phyloP scores from a whole-genome alignment of 139 green algal species.

The Protoeuglena noctilucae region DNA sequence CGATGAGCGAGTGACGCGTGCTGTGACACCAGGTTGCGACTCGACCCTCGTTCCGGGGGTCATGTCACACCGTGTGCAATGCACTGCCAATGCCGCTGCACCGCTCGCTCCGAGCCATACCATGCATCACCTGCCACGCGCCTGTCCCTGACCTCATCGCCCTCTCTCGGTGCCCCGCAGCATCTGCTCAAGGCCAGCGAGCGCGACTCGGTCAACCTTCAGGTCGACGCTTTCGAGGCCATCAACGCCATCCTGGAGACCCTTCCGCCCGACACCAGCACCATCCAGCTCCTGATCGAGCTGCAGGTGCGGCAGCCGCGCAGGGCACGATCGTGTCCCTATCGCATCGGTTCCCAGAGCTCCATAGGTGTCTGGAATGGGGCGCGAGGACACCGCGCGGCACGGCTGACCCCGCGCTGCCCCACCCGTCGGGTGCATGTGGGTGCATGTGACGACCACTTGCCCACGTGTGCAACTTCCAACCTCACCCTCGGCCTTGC shows the following conservation, averaged over 20 bases:
- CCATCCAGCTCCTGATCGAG: constrained; percentile 30
- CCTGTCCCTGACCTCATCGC: background rate
- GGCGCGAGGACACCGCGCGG: too few species aligned
- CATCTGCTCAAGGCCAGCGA: background rate
- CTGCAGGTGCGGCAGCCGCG: constrained; percentile 8
- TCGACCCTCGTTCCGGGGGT: background rate
- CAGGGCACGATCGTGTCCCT: too few species aligned
- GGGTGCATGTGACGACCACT: too few species aligned
- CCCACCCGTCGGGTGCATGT: too few species aligned
- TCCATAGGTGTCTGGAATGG: too few species aligned
- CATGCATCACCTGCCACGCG: background rate
- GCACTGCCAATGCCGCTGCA: too few species aligned
- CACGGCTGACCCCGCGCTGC: too few species aligned
- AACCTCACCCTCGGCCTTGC: too few species aligned
- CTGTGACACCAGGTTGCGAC: background rate
- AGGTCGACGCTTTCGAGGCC: constrained; percentile 71
- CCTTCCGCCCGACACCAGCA: constrained; percentile 52
- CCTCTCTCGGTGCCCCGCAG: background rate
- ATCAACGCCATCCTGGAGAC: constrained; percentile 83
- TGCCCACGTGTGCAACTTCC: too few species aligned
- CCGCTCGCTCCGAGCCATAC: background rate
- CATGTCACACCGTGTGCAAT: background rate
- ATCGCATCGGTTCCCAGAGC: too few species aligned
- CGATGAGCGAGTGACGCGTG: background rate
- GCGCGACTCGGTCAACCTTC: background rate